phyloP scores from a whole-genome alignment of 2,329 filamentous ascomycete genomes.

The Xylariales sp. region DNA sequence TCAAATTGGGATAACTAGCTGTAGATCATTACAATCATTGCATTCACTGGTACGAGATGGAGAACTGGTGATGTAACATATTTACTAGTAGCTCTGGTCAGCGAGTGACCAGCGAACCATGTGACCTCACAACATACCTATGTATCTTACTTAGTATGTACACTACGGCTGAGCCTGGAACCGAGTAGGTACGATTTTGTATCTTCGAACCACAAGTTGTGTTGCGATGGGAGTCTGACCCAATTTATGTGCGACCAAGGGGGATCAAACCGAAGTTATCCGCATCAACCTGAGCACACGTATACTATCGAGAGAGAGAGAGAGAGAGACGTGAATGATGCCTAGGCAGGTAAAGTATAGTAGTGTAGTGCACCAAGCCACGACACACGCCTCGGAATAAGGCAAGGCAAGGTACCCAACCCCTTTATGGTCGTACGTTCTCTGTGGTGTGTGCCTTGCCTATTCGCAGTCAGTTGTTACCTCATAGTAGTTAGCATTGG shows the following conservation, averaged over 20 bases:
- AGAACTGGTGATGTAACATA: slow-evolving; percentile 34
- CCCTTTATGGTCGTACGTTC: slow-evolving; percentile 23
- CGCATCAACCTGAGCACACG: not conserved
- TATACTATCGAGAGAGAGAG: not conserved
- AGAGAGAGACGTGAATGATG: slow-evolving; percentile 16
- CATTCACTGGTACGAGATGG: slow-evolving; percentile 15
- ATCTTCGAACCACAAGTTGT: slow-evolving; percentile 18
- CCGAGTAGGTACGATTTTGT: not conserved
- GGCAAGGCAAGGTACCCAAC: slow-evolving; percentile 34
- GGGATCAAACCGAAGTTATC: slow-evolving; percentile 12
- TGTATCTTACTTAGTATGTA: no score
- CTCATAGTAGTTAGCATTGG: slow-evolving; percentile 9
- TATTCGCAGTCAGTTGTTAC: not conserved
- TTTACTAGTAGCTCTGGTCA: not conserved
- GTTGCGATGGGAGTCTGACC: slow-evolving; percentile 24
- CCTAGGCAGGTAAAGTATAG: not conserved
- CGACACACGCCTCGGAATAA: slow-evolving; percentile 25
- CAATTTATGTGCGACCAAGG: slow-evolving; percentile 23
- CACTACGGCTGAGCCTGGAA: no score
- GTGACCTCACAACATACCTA: slow-evolving; percentile 16
- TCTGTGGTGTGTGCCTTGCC: slow-evolving; percentile 12
- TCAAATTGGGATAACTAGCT: slow-evolving; percentile 20
- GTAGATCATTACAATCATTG: slow-evolving; percentile 28
- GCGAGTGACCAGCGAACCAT: slow-evolving; percentile 15
- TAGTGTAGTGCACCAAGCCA: slow-evolving; percentile 18